Evolutionary conservation across 2,329 filamentous ascomycete species (phyloP), one percentile per base, ranked within the genome.

Genomic region (Diaporthe nobilis): DNA sequence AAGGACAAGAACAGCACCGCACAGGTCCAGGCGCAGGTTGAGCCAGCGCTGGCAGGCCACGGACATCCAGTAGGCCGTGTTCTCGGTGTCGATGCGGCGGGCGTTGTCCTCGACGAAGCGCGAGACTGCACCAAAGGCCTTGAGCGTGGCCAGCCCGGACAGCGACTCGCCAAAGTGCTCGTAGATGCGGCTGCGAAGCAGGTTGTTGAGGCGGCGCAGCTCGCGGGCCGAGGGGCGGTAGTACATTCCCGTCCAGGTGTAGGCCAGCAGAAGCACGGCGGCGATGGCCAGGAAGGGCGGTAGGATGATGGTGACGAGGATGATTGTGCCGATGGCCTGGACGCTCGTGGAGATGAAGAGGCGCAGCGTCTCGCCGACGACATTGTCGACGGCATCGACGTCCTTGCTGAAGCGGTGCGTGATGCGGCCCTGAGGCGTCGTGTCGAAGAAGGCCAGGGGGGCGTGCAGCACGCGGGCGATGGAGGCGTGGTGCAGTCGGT

Each of bases 331-430:
- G 9, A 88, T 83, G 75, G 93, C 92, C 87, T 91, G 90, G 28
- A 88, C 88, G 78, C 92, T 85, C 0, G 91, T 93, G 61, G 93
- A 80, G 77, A 90, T 89, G 82, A 92, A 93, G 86, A 93, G 92
- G 77, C 92, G 88, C 82, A 93, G 91, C 2, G 90, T 88, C 77
- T 93, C 92, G 0, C 90, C 90, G 9, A 93, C 85, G 22, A 88
- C 90, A 80, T 92, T 92, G 82, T 94, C 92, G 91, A 94, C 92
- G 22, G 90, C 91, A 79, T 93, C 90, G 60, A 93, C 89, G 79
- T 94, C 92, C 81, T 92, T 93, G 22, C 91, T 92, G 80, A 94
- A 93, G 34, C 92, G 90, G 79, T 94, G 93, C 37, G 90, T 92
- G 79, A 94, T 93, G 4, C 92, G 88, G 20, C 92, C 92, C 7